Conservation (phyloP, 73 alveolate species). For the Paramecium biaurelia region DNA sequence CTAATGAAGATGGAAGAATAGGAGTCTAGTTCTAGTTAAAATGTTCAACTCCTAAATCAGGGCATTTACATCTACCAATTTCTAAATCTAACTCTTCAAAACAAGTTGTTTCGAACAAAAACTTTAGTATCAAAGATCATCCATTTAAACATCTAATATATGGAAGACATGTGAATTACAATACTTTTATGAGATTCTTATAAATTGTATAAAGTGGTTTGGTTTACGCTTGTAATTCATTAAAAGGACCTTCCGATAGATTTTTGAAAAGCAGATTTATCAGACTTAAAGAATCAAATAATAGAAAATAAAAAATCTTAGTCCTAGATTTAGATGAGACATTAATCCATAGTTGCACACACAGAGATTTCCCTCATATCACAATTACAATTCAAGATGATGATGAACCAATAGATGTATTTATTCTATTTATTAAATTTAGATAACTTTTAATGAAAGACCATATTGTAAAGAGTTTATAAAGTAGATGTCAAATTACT, state of each 20-base stretch:
- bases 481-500: constrained; percentile 72
- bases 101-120: neutral
- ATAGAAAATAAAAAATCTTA: neutral
- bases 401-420: neutral
- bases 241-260: constrained; percentile 63
- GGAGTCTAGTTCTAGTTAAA: neutral
- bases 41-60: neutral
- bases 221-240: constrained; percentile 46
- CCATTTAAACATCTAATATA: constrained; percentile 46
- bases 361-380: constrained; percentile 36
- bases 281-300: constrained; percentile 37
- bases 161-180: neutral
- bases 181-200: constrained; percentile 10
- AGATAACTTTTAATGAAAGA: constrained; percentile 86
- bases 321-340: constrained; percentile 62
- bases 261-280: constrained; percentile 40
- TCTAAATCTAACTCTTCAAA: neutral
- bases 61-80: neutral
- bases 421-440: neutral
- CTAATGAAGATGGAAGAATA: neutral
- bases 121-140: neutral
- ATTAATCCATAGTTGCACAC: constrained; percentile 58
- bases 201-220: constrained; percentile 48
- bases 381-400: neutral
- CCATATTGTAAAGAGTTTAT: constrained; percentile 88